Base-by-base conservation (phyloP, 148 eudicot genomes). In the Fagopyrum esculentum region DNA sequence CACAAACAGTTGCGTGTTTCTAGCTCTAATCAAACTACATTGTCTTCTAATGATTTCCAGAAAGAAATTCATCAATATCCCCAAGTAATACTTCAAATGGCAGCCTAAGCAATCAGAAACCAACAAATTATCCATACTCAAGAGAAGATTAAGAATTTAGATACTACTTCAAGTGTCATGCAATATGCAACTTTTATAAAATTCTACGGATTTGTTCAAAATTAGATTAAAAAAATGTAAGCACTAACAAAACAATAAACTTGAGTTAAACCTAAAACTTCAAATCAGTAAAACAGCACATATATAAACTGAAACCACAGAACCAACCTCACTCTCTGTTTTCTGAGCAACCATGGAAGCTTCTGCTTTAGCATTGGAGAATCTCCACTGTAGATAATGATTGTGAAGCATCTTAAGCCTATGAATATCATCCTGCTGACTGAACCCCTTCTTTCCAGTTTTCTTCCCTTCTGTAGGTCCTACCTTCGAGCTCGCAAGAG, bases 311-410 rank as follows among this genome's bases (percentile, higher is more conserved):
- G 30, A 45, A 68, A 68, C 40, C 72, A 40, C 9, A 9, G 72
- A 56, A 81, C 92, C 30, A 54, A 93, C 98, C 98, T 93, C 96
- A 71, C 88, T 74, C 82, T 90, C 87, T 80, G 17, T 80, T 78
- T 85, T 86, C 80, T 89, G 90, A 15, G 87, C 57, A 69, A 29
- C 69, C 78, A 87, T 60, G 54, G 87, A 79, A 29, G 87, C 87
- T 61, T 87, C 83, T 13, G 96, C 89, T 76, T 81, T 90, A 5
- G 93, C 91, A 86, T 87, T 93, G 30, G 85, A 87, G 77, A 77
- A 87, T 74, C 90, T 84, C 93, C 93, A 93, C 73, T 86, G 93
- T 77, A 90, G 74, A 76, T 78, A 75, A 81, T 81, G 88, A 80
- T 93, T 93, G 45, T 86, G 81, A 63, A 90, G 82, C 87, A 93